These are phyloP conservation scores for Pseudogymnoascus sp. DNA, from an alignment of 2,329 filamentous ascomycete genomes.

Conservation along the genomic window DNA sequence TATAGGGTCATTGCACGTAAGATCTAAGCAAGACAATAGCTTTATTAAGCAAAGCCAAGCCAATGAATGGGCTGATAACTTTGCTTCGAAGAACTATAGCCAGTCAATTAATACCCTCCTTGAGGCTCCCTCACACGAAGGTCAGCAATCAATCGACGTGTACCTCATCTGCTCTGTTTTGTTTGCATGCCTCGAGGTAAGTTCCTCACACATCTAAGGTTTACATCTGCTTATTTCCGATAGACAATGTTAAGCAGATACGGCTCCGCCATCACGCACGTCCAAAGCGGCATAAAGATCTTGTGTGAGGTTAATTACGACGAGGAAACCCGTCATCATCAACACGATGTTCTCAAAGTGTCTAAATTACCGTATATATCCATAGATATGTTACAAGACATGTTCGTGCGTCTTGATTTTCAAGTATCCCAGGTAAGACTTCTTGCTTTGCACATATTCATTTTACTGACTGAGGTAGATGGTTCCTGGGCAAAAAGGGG, in stretches of 20 bases:
- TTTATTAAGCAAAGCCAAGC: neutral
- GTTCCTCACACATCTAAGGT: neutral
- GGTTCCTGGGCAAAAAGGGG: neutral
- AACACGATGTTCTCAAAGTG: conserved; percentile 10
- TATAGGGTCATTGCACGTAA: conserved; percentile 7
- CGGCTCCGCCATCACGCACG: conserved; percentile 17
- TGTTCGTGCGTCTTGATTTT: conserved; percentile 18
- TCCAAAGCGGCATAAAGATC: conserved; percentile 20
- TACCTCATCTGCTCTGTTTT: neutral
- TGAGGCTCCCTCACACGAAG: neutral
- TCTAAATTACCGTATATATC: conserved; percentile 14
- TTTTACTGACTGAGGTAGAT: conserved; percentile 12
- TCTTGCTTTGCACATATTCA: neutral
- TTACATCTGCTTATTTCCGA: neutral
- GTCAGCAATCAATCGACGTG: neutral
- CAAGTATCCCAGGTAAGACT: conserved; percentile 15
- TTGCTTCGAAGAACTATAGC: neutral
- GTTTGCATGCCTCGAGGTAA: neutral
- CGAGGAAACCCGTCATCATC: conserved; percentile 10
- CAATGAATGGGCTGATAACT: neutral
- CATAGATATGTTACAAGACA: conserved; percentile 14
- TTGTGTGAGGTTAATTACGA: conserved; percentile 18
- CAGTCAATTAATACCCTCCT: neutral
- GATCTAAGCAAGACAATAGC: neutral
- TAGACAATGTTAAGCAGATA: conserved; percentile 20